Evolutionary conservation across 164 flowering plant genomes (phyloP).

Genomic region (Cinnamomum chago): DNA sequence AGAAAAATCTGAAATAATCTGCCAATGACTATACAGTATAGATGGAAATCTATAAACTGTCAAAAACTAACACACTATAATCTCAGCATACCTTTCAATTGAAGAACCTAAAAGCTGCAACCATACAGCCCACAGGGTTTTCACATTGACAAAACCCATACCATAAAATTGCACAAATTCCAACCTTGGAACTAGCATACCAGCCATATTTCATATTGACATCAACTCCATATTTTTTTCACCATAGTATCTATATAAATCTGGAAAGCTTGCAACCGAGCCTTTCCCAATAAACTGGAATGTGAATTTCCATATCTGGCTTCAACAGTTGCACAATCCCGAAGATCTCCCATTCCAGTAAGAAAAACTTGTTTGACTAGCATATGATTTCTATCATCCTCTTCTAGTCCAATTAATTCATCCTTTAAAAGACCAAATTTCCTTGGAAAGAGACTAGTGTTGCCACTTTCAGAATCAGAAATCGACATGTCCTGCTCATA

Average conservation of each 20-base stretch:
- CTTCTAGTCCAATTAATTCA: slow-evolving; percentile 16
- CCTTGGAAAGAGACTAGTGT: background rate
- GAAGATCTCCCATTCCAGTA: slow-evolving; percentile 21
- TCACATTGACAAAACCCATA: slow-evolving; percentile 47
- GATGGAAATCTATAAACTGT: background rate
- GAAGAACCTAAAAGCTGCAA: slow-evolving; percentile 29
- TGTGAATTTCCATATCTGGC: slow-evolving; percentile 25
- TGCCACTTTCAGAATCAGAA: slow-evolving; percentile 18
- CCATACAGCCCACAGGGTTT: slow-evolving; percentile 24
- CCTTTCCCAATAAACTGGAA: slow-evolving; percentile 18
- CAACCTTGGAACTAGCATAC: slow-evolving; percentile 48
- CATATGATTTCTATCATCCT: background rate
- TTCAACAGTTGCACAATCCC: slow-evolving; percentile 16
- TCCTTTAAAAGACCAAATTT: background rate
- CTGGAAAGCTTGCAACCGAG: slow-evolving; percentile 29
- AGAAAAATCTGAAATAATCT: background rate
- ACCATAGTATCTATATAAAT: slow-evolving; percentile 32
- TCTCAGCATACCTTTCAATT: slow-evolving; percentile 26
- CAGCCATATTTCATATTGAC: slow-evolving; percentile 48
- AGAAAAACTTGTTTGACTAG: slow-evolving; percentile 16
- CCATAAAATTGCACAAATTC: slow-evolving; percentile 24
- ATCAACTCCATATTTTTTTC: slow-evolving; percentile 29
- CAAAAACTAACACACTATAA: background rate
- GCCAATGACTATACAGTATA: too few relatives aligned
- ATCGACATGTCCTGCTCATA: background rate